phyloP scores from a whole-genome alignment of 345 rosid genomes.

The Acer negundo region DNA sequence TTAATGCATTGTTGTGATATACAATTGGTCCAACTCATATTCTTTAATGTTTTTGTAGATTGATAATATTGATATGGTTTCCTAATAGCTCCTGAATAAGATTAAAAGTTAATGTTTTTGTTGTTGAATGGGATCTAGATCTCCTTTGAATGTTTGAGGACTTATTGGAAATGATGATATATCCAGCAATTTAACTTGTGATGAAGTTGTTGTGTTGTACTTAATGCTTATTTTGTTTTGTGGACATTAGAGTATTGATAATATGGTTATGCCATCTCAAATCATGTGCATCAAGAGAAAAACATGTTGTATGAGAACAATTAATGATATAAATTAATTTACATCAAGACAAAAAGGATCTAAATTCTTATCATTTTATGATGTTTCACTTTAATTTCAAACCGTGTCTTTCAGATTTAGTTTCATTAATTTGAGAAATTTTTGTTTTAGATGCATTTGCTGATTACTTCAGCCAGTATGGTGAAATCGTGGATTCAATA shows the following conservation, averaged over 20 bases:
- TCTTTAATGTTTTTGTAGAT: neutral
- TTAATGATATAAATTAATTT: too few species aligned
- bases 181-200: neutral
- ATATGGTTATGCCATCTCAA: neutral
- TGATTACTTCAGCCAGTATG: slow-evolving; percentile 62
- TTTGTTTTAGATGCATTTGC: slow-evolving; percentile 43
- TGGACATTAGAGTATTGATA: neutral
- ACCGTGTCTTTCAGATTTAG: neutral
- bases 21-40: too few species aligned
- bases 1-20: too few species aligned
- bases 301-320: neutral
- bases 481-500: slow-evolving; percentile 56
- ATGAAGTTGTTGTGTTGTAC: neutral
- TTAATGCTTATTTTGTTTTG: neutral
- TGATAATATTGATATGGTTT: neutral
- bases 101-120: neutral
- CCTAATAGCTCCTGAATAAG: neutral
- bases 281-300: neutral
- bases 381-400: neutral
- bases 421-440: neutral
- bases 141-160: neutral
- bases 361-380: too few species aligned
- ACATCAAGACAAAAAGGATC: too few species aligned
- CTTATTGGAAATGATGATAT: neutral
- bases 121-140: neutral